phyloP scores from a whole-genome alignment of 1,139 yeast species.

The Candida tropicalis region DNA sequence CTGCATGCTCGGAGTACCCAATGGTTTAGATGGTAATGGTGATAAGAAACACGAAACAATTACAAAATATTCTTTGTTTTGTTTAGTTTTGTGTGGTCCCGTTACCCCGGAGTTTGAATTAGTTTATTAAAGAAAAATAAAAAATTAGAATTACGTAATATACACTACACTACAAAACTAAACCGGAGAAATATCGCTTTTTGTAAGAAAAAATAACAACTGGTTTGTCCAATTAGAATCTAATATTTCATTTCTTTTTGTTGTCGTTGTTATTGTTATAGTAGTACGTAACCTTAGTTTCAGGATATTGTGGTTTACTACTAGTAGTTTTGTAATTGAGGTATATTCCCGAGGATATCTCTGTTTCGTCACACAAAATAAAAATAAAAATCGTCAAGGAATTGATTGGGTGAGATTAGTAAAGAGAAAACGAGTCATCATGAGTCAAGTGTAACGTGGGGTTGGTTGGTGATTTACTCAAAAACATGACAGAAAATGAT shows the following conservation, averaged over 20 bases:
- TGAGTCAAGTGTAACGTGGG: no score
- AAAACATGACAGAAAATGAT: no score
- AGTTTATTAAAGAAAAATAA: no score
- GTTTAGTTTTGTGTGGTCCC: not conserved
- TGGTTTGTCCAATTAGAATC: not conserved
- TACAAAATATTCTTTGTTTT: no score
- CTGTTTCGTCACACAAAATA: not conserved
- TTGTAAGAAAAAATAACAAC: not conserved
- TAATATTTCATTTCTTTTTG: not conserved
- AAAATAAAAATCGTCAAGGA: not conserved
- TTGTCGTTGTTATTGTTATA: not conserved
- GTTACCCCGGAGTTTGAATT: conserved; percentile 9
- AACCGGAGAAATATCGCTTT: conserved; percentile 4
- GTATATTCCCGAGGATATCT: conserved; percentile 2
- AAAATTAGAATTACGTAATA: no score
- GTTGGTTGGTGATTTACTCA: no score
- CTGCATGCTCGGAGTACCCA: conserved; percentile 2
- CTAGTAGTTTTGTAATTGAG: no score
- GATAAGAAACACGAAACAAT: no score
- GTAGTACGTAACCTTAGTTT: not conserved
- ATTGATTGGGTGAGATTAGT: no score
- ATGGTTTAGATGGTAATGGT: not conserved
- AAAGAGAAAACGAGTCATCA: no score
- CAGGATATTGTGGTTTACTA: not conserved
- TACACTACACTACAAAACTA: no score